These are phyloP conservation scores for Coccinonectria pachysandricola DNA, from an alignment of 2,329 filamentous ascomycete genomes.

Conservation along the genomic window DNA sequence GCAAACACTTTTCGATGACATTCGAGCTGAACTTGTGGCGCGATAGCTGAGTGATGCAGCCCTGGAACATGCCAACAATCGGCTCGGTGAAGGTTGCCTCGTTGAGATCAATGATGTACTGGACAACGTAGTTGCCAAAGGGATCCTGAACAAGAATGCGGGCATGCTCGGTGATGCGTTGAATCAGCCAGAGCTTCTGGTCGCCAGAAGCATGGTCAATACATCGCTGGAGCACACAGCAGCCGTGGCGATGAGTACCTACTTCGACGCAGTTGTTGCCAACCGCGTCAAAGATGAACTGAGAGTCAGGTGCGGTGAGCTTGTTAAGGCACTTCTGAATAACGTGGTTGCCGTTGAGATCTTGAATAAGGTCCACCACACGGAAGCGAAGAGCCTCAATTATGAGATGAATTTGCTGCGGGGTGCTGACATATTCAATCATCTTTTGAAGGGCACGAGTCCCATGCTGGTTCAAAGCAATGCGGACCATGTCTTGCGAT, in stretches of 20 bases:
- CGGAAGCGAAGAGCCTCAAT: slow-evolving; percentile 72
- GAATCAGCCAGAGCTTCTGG: slow-evolving; percentile 80
- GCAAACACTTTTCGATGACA: slow-evolving; percentile 92
- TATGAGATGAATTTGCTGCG: slow-evolving; percentile 77
- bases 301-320: slow-evolving; percentile 69
- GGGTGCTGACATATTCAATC: slow-evolving; percentile 91
- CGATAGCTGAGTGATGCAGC: slow-evolving; percentile 61
- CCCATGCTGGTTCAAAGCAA: slow-evolving; percentile 94
- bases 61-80: slow-evolving; percentile 69
- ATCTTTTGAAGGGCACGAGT: slow-evolving; percentile 97
- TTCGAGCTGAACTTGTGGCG: slow-evolving; percentile 99
- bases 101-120: slow-evolving; percentile 94
- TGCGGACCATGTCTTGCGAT: slow-evolving; percentile 75
- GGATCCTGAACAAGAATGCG: slow-evolving; percentile 87
- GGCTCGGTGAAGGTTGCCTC: slow-evolving; percentile 83
- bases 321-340: slow-evolving; percentile 99
- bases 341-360: slow-evolving; percentile 96
- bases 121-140: slow-evolving; percentile 96
- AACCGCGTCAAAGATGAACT: slow-evolving; percentile 96
- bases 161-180: slow-evolving; percentile 80
- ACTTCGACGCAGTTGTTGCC: slow-evolving; percentile 79
- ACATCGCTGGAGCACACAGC: slow-evolving; percentile 94
- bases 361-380: slow-evolving; percentile 91
- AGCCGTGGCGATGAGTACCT: slow-evolving; percentile 93
- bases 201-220: slow-evolving; percentile 90